Evolutionary conservation across 441 rosid species (phyloP), one percentile per base, ranked within the genome.

Genomic region (Geranium incanum): DNA sequence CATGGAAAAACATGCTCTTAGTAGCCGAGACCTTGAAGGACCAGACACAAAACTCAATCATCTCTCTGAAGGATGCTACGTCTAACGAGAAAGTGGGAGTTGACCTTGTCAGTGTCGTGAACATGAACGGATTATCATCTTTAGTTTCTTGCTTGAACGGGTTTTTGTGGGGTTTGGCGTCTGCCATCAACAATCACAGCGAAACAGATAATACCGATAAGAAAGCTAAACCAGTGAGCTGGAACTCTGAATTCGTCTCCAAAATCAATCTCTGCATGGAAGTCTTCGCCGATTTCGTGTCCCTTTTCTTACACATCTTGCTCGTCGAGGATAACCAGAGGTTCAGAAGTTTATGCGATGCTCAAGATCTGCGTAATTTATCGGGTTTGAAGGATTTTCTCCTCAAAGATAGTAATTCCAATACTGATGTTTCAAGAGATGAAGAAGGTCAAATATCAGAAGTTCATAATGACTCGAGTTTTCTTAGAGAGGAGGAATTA

Each of bases 91-190:
- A 77, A 52, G 71, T 45, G 16, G 79, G 84, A 41, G 71, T 72
- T 75, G 75, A 72, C 37, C 38, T 33, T 70, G 70, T 71, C 48
- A 57, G 83, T 78, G 80, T 74, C 69, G 75, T 79, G 36, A 73
- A 81, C 76, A 71, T 84, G 77, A 79, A 79, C 80, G 83, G 81
- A 75, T 74, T 86, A 74, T 82, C 89, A 70, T 82, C 82, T 66
- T 55, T 78, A n/a, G 52, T 85, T 75, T 85, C 93, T 75, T 91
- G 93, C 79, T 73, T 89, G 69, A 77, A 87, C 80, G 98, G 98
- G 71, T 86, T 84, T 75, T 71, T 95, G 78, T 91, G 97, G 93
- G 98, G 98, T 77, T 74, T 91, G 71, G 86, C 91, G 77, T 86
- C 88, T 68, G 85, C 87, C 59, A 72, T 80, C 74, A 78, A 81